Base-by-base conservation (phyloP, 2,329 filamentous ascomycete genomes). In the Sphaerulina vaccinii region DNA sequence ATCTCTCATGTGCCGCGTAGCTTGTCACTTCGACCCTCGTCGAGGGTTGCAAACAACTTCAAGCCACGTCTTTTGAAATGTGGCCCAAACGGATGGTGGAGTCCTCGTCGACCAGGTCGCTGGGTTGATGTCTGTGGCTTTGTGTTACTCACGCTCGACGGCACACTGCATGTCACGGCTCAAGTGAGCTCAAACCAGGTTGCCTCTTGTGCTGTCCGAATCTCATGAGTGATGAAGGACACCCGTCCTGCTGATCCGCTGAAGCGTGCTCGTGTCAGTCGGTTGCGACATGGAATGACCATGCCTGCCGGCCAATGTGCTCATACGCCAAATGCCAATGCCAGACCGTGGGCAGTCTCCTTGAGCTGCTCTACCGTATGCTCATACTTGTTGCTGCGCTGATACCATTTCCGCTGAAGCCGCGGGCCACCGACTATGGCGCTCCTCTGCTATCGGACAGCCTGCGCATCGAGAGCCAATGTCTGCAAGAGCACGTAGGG, bases 81-180 rank as follows among this genome's bases (percentile, higher is more conserved):
- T 32, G 27, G 5, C 27, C 27, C 10, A 11, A 29, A n/a, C n/a
- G 24, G 24, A 32, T 13, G 11, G 27, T 32, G 27, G 32, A 45
- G 42, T 45, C 29, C 24, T 44, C 27, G 21, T 11, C 22, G 32
- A 32, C 29, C 29, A 43, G 40, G 24, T 43, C 27, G 27, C 27
- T 32, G 7, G 27, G 8, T 32, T 8, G 27, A n/a, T 32, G 27
- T 32, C 27, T 32, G 27, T 13, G 27, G 10, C 10, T 32, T 32
- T 32, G 32, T 35, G 42, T 21, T 23, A 23, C 42, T 36, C 32
- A 36, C 27, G 18, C 42, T 33, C 18, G 42, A 36, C 42, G 18
- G 42, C 42, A 45, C 42, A 45, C 42, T 36, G 42, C 42, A 45
- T 45, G 16, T 36, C 32, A 45, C 42, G 19, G 24, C n/a, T 36